Conservation (phyloP, 2,329 filamentous ascomycete species). For the Gliomastix tumulicola region DNA sequence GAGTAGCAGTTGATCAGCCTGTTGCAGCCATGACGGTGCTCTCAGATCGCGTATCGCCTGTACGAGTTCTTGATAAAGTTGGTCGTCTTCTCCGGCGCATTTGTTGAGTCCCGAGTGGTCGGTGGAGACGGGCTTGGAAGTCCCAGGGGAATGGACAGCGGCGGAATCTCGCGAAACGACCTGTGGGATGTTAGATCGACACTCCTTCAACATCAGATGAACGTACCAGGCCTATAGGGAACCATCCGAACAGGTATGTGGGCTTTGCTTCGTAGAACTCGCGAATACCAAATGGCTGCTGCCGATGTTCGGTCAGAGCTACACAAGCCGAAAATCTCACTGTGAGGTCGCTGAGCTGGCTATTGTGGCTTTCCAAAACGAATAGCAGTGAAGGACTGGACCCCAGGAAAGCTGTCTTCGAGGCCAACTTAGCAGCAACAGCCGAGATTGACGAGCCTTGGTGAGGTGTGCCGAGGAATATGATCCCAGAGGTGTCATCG, state of each 20-base stretch:
- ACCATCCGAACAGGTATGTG: slow-evolving; percentile 4
- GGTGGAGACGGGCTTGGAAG: slow-evolving; percentile 3
- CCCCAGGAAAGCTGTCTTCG: slow-evolving; percentile 6
- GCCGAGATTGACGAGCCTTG: slow-evolving; percentile 6
- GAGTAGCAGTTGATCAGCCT: slow-evolving; percentile 13
- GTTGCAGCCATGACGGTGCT: slow-evolving; percentile 9
- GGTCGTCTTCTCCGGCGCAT: slow-evolving; percentile 2
- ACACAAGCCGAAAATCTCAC: not conserved
- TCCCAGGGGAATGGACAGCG: not conserved
- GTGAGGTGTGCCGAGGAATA: slow-evolving; percentile 11
- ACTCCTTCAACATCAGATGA: not conserved
- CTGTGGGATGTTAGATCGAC: slow-evolving; percentile 2
- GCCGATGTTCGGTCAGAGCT: not conserved
- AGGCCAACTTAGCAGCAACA: slow-evolving; percentile 3
- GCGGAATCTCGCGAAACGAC: slow-evolving; percentile 7
- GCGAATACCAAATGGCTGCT: slow-evolving; percentile 3
- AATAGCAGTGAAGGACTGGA: slow-evolving; percentile 6
- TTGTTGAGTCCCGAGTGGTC: slow-evolving; percentile 13
- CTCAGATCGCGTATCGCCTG: slow-evolving; percentile 9
- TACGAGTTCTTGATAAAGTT: slow-evolving; percentile 3
- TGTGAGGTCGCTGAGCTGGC: slow-evolving; percentile 3
- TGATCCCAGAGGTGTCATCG: slow-evolving; percentile 7
- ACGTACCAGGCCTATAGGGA: slow-evolving; percentile 8
- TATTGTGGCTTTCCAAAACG: slow-evolving; percentile 3
- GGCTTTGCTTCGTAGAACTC: slow-evolving; percentile 11